Evolutionary conservation across 2,329 filamentous ascomycete genomes (phyloP).

Genomic region (Pseudocercospora crystallina): DNA sequence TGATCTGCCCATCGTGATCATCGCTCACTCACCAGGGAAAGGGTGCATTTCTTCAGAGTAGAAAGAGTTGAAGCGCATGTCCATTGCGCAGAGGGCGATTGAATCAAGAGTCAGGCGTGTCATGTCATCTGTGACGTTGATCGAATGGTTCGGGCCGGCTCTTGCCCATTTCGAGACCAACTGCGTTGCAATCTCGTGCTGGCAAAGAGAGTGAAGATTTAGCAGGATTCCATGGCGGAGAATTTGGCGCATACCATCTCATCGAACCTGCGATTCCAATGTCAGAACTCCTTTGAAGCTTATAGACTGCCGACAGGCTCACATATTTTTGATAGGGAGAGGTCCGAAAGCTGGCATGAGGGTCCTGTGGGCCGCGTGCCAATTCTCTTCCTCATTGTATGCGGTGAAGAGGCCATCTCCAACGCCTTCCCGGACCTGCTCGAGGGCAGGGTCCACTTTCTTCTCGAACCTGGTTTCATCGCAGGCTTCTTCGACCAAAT

Average conservation of each 20-base stretch:
- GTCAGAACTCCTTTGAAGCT: too few species aligned
- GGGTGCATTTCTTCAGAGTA: slow-evolving; percentile 67
- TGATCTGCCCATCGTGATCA: too few species aligned
- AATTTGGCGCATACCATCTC: too few species aligned
- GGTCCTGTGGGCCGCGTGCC: slow-evolving; percentile 41
- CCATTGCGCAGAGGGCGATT: slow-evolving; percentile 56
- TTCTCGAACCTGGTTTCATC: slow-evolving; percentile 57
- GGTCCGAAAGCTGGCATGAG: slow-evolving; percentile 66
- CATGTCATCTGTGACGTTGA: slow-evolving; percentile 65
- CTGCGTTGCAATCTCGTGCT: slow-evolving; percentile 35
- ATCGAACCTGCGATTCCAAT: too few species aligned
- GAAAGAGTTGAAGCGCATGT: slow-evolving; percentile 67
- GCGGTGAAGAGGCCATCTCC: slow-evolving; percentile 44
- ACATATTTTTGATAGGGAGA: slow-evolving; percentile 65
- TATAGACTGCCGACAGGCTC: too few species aligned
- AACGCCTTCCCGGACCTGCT: slow-evolving; percentile 59
- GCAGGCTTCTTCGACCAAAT: slow-evolving; percentile 41
- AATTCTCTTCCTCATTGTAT: slow-evolving; percentile 39
- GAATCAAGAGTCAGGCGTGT: slow-evolving; percentile 73
- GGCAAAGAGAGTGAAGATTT: too few species aligned
- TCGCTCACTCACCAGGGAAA: too few species aligned
- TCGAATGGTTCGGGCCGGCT: slow-evolving; percentile 55
- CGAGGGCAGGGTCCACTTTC: slow-evolving; percentile 50
- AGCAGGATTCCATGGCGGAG: too few species aligned
- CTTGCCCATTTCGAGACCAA: slow-evolving; percentile 38